A percentile compares a stretch with the other conserved stretches of the same genome.
Conservation (phyloP, 495 filamentous ascomycete genomes). For the Penicillium atrosanguineum region DNA sequence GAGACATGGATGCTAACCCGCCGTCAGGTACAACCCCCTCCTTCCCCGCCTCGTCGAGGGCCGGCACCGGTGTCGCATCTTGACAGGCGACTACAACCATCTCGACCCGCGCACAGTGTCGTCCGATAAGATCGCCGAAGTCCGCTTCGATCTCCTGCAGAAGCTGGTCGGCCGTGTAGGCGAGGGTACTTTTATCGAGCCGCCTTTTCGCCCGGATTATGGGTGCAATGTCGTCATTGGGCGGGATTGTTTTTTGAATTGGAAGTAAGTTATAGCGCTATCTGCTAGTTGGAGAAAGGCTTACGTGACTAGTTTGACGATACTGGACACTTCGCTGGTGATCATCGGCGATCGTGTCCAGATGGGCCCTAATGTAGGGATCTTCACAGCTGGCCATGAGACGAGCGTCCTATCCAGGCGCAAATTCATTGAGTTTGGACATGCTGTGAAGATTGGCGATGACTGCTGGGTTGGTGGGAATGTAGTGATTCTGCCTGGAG, state of each 20-base stretch:
- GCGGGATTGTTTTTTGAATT: conserved; percentile 51
- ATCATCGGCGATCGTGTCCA: conserved; percentile 70
- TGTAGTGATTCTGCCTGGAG: conserved; percentile 65
- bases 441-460: conserved; percentile 66
- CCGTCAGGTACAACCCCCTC: conserved; percentile 40
- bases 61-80: conserved; percentile 44
- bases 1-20: background rate
- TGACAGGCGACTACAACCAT: conserved; percentile 47
- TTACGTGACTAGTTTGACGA: conserved; percentile 7
- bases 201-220: conserved; percentile 54
- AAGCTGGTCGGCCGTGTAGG: conserved; percentile 45
- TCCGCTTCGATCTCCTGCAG: conserved; percentile 35
- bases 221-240: conserved; percentile 54
- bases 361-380: conserved; percentile 66
- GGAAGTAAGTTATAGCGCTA: conserved; percentile 35
- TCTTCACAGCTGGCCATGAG: conserved; percentile 67
- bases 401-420: conserved; percentile 63
- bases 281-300: background rate
- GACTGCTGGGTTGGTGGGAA: conserved; percentile 83
- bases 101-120: conserved; percentile 40
- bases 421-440: conserved; percentile 65
- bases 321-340: conserved; percentile 69
- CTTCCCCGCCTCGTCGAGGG: conserved; percentile 39
- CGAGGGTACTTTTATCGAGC: conserved; percentile 46
- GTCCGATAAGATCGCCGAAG: conserved; percentile 32